These are phyloP conservation scores for Naganishia vaughanmartiniae DNA, from an alignment of 768 basidiomycete genomes.

Conservation along the genomic window DNA sequence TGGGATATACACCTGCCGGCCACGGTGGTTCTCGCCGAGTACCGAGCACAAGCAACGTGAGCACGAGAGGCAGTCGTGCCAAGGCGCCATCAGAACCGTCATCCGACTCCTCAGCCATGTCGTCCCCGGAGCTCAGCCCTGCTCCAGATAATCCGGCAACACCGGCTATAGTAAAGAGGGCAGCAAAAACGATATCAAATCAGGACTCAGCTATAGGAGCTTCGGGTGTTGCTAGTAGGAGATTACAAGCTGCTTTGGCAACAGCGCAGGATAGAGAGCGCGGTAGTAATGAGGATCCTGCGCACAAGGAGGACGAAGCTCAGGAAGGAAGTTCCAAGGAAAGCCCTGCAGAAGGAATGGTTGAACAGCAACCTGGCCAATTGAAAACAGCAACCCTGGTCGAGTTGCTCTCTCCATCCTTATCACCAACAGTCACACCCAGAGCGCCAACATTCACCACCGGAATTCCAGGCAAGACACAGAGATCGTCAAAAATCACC, in stretches of 20 bases:
- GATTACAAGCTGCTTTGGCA: slow-evolving; percentile 14
- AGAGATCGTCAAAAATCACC: not conserved
- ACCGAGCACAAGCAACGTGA: slow-evolving; percentile 3
- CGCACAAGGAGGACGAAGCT: not conserved
- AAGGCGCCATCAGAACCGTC: not conserved
- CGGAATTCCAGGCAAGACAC: not conserved
- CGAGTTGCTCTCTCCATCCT: not conserved
- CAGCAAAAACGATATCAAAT: not conserved
- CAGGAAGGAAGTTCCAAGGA: not conserved
- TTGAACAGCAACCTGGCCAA: not conserved
- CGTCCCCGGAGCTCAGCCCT: slow-evolving; percentile 16
- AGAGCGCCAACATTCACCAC: not conserved
- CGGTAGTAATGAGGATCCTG: not conserved
- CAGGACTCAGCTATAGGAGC: not conserved
- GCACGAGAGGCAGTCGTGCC: slow-evolving; percentile 8
- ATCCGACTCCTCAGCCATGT: slow-evolving; percentile 8
- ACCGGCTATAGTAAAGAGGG: slow-evolving; percentile 11
- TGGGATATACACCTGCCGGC: not conserved
- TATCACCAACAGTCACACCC: not conserved
- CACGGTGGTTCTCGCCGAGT: not conserved
- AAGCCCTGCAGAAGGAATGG: not conserved
- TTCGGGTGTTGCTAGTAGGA: not conserved
- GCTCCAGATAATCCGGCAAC: slow-evolving; percentile 24
- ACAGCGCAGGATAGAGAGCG: not conserved
- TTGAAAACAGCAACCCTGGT: not conserved